Conservation (phyloP, 306 rosid species). For the Purshia tridentata region DNA sequence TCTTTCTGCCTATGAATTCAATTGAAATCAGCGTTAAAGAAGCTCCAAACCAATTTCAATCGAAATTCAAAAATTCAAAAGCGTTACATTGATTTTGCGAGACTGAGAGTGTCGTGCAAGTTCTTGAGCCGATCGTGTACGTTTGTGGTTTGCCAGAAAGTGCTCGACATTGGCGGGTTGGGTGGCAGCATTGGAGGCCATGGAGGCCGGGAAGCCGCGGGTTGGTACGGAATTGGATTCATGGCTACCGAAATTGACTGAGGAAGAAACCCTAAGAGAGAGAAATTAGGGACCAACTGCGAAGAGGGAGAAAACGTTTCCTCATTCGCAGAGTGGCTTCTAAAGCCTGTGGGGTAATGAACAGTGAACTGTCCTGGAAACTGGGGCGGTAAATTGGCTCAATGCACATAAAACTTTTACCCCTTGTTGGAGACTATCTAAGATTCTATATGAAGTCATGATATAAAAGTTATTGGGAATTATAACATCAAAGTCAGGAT, state of each 20-base stretch:
- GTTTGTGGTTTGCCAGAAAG: conserved; percentile 67
- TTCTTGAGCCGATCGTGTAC: conserved; percentile 47
- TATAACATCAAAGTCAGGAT: not conserved
- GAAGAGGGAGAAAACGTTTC: not conserved
- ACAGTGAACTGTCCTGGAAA: too few relatives aligned
- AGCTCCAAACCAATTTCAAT: not conserved
- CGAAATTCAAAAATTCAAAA: not conserved
- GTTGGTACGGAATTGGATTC: conserved; percentile 52
- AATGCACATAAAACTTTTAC: too few relatives aligned
- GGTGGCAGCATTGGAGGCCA: conserved; percentile 52
- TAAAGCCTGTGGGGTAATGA: too few relatives aligned
- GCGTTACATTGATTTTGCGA: conserved; percentile 63
- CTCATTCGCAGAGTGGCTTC: not conserved
- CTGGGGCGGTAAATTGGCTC: too few relatives aligned
- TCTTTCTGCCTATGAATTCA: conserved; percentile 58
- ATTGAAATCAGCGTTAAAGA: not conserved
- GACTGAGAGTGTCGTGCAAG: conserved; percentile 63
- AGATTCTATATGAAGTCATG: too few relatives aligned
- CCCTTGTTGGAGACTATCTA: too few relatives aligned
- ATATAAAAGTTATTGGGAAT: too few relatives aligned
- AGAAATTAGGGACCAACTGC: not conserved
- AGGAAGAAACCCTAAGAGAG: not conserved
- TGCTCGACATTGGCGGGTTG: conserved; percentile 45
- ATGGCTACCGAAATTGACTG: conserved; percentile 16
- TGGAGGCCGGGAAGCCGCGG: conserved; percentile 25